These are phyloP conservation scores for Aspergillus fructus DNA, from an alignment of 2,329 filamentous ascomycete species.

Conservation along the genomic window DNA sequence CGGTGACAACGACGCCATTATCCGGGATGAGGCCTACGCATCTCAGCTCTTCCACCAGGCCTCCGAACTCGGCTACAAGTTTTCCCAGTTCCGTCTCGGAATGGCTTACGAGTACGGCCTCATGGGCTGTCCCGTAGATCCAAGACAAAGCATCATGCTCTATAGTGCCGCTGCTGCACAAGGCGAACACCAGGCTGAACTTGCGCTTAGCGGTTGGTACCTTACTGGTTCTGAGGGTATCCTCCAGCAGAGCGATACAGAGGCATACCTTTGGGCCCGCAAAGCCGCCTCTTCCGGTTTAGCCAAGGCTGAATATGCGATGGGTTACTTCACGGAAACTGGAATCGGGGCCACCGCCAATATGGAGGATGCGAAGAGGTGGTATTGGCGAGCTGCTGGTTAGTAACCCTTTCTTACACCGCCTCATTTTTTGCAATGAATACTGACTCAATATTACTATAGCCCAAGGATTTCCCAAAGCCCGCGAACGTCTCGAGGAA, in stretches of 20 bases:
- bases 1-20: constrained; percentile 66
- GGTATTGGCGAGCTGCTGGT: constrained; percentile 98
- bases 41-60: constrained; percentile 80
- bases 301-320: constrained; percentile 93
- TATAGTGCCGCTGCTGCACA: constrained; percentile 89
- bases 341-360: constrained; percentile 86
- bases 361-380: constrained; percentile 91
- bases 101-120: constrained; percentile 87
- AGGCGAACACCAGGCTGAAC: constrained; percentile 89
- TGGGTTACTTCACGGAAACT: constrained; percentile 96
- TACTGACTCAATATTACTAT: constrained; percentile 9
- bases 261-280: constrained; percentile 94
- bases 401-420: constrained; percentile 41
- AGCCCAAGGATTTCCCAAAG: constrained; percentile 95
- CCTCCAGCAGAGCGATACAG: constrained; percentile 86
- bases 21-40: constrained; percentile 80
- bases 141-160: constrained; percentile 84
- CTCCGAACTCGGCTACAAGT: constrained; percentile 88
- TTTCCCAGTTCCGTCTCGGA: constrained; percentile 86
- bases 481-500: constrained; percentile 87
- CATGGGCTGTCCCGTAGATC: constrained; percentile 78
- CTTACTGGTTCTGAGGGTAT: constrained; percentile 86
- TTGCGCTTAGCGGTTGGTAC: constrained; percentile 88
- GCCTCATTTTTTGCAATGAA: neutral
- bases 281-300: constrained; percentile 87